phyloP scores from a whole-genome alignment of 257 asterid species.

The Ehretia macrophylla region DNA sequence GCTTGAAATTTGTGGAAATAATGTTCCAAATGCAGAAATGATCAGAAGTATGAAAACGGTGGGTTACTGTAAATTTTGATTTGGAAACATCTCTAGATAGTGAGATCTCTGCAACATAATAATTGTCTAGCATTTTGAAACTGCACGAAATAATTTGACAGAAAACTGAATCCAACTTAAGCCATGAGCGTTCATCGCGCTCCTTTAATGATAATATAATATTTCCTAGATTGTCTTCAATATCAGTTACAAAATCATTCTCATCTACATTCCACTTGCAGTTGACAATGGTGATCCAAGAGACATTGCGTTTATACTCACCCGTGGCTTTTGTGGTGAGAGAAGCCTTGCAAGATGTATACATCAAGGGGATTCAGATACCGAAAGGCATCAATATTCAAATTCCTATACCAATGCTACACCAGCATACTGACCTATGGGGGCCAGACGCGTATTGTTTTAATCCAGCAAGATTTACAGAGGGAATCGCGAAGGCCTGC shows the following conservation, averaged over 20 bases:
- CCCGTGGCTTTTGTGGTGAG: conserved; percentile 58
- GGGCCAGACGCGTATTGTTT: conserved; percentile 43
- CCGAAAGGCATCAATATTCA: conserved; percentile 60
- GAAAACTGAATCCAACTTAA: no score
- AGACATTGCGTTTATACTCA: conserved; percentile 66
- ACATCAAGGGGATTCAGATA: conserved; percentile 36
- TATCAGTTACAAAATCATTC: no score
- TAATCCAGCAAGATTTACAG: conserved; percentile 62
- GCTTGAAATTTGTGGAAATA: conserved; percentile 46
- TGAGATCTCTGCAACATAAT: neutral
- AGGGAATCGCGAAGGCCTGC: conserved; percentile 58
- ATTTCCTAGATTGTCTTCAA: no score
- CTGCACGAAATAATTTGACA: neutral
- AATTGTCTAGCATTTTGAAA: neutral
- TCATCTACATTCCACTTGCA: conserved; percentile 27
- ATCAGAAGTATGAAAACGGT: conserved; percentile 66
- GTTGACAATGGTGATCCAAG: conserved; percentile 60
- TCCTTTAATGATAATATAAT: no score
- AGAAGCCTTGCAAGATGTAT: conserved; percentile 61
- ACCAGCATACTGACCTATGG: conserved; percentile 49
- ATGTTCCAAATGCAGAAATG: conserved; percentile 44
- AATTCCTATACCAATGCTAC: conserved; percentile 48
- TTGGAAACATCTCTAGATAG: neutral
- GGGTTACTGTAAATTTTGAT: neutral
- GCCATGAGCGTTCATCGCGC: no score